Percentiles rank a stretch among this genome's conserved stretches.
Conservation (phyloP, 1,284 basidiomycete species). For the Inonotus hispidus region DNA sequence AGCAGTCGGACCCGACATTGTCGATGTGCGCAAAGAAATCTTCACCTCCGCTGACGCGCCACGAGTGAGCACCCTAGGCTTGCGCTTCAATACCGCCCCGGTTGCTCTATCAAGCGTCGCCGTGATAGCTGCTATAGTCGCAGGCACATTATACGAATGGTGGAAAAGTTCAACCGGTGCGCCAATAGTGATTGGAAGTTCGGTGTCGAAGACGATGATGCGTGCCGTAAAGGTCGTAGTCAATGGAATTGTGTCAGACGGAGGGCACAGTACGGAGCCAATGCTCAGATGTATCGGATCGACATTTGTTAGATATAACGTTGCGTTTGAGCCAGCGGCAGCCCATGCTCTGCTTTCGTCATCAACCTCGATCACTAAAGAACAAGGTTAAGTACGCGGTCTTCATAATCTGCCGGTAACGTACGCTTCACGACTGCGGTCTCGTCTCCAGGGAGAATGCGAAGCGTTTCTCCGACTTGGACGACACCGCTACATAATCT, state of each 20-base stretch:
- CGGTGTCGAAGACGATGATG: slow-evolving; percentile 91
- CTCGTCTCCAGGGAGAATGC: slow-evolving; percentile 91
- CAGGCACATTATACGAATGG: slow-evolving; percentile 89
- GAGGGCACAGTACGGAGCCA: slow-evolving; percentile 86
- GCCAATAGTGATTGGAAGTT: slow-evolving; percentile 85
- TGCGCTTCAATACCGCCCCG: slow-evolving; percentile 71
- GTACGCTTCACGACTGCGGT: slow-evolving; percentile 77
- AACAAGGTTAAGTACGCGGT: background rate
- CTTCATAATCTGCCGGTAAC: slow-evolving; percentile 21
- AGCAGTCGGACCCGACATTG: slow-evolving; percentile 42
- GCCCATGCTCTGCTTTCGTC: slow-evolving; percentile 81
- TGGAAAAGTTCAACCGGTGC: slow-evolving; percentile 91
- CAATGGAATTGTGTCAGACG: slow-evolving; percentile 64
- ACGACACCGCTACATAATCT: slow-evolving; percentile 84
- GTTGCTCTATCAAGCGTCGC: slow-evolving; percentile 74
- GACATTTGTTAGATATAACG: slow-evolving; percentile 78
- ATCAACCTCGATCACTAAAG: slow-evolving; percentile 83
- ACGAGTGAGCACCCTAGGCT: slow-evolving; percentile 84
- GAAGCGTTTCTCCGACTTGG: slow-evolving; percentile 86
- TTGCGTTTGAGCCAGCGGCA: slow-evolving; percentile 85
- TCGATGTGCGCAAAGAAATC: slow-evolving; percentile 63
- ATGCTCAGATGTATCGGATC: slow-evolving; percentile 86
- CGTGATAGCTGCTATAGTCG: slow-evolving; percentile 77
- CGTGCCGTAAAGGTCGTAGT: slow-evolving; percentile 77
- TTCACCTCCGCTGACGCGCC: slow-evolving; percentile 81